Evolutionary conservation across 2,329 filamentous ascomycete genomes (phyloP), one percentile per base, ranked within the genome.

Genomic region (Xylaria sp.): DNA sequence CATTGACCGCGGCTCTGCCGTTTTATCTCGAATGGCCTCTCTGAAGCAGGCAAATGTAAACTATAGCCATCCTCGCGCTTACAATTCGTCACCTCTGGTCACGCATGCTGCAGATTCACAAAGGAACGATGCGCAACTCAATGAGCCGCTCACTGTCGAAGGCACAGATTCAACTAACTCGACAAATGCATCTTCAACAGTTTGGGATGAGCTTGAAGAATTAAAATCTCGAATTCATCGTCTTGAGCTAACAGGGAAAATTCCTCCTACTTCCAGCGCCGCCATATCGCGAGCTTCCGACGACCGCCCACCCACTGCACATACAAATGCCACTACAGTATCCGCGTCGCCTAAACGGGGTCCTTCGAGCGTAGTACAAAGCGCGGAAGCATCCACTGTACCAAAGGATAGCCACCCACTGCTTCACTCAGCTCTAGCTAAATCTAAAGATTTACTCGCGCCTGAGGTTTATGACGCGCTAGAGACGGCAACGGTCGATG

Each of bases 201-300:
- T 99, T 2, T 99, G 96, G 96, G 96, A 98, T 78, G 96, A 99
- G 80, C 83, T 99, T 33, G 96, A 98, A 74, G 96, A 98, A 72
- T 83, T 99, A 56, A 98, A 98, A 79, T 96, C 93, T 48, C 89
- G 96, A 36, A 97, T 99, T 74, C 90, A 93, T 74, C 92, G 93
- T 68, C 87, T 99, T 10, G 96, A 98, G 79, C 81, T 97, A 73
- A 97, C 93, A 2, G 94, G 94, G 67, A 97, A 97, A 80, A 83
- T 96, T 40, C 94, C 94, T 0, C 83, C 93, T 0, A 94, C 92
- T 1, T 95, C 94, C 2, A 92, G 90, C 42, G 93, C 93, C 2
- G 92, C 93, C 2, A 91, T 94, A 77, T 91, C 91, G 5, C 88
- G 89, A 71, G 86, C 88, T 10, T 90, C 90, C 0, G 90, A 91